phyloP scores from a whole-genome alignment of 257 asterid species.

The Penstemon davidsonii region DNA sequence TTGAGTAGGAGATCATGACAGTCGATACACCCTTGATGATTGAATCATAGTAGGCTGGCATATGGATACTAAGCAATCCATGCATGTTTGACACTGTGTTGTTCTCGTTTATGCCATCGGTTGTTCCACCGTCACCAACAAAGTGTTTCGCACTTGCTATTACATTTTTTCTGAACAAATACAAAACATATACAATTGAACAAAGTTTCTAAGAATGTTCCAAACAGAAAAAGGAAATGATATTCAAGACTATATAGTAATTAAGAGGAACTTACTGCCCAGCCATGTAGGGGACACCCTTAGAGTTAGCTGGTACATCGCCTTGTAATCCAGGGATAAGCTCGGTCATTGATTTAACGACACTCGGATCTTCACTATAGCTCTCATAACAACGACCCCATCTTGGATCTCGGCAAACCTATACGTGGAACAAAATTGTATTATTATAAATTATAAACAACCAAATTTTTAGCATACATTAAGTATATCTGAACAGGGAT shows the following conservation, averaged over 20 bases:
- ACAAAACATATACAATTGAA: not conserved
- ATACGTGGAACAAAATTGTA: not conserved
- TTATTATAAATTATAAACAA: no score
- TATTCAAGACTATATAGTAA: no score
- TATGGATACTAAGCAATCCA: slow-evolving; percentile 41
- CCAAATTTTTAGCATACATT: no score
- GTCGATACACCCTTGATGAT: slow-evolving; percentile 49
- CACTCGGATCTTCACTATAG: slow-evolving; percentile 7
- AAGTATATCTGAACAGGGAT: no score
- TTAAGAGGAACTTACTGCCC: slow-evolving; percentile 20
- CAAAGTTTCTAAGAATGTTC: not conserved
- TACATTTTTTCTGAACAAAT: slow-evolving; percentile 40
- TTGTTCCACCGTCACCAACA: slow-evolving; percentile 59
- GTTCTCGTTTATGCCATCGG: slow-evolving; percentile 43
- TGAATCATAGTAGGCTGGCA: slow-evolving; percentile 41
- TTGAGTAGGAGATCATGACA: slow-evolving; percentile 49
- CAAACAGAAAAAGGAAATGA: not conserved
- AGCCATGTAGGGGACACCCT: slow-evolving; percentile 39
- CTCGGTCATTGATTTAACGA: slow-evolving; percentile 41
- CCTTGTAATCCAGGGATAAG: slow-evolving; percentile 42
- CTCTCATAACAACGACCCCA: slow-evolving; percentile 45
- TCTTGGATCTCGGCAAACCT: slow-evolving; percentile 49
- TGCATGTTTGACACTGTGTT: slow-evolving; percentile 34
- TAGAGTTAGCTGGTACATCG: slow-evolving; percentile 36
- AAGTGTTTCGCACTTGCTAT: slow-evolving; percentile 51